Evolutionary conservation across 305 asterid genomes (phyloP).

Genomic region (Solanum aculeatissimum): DNA sequence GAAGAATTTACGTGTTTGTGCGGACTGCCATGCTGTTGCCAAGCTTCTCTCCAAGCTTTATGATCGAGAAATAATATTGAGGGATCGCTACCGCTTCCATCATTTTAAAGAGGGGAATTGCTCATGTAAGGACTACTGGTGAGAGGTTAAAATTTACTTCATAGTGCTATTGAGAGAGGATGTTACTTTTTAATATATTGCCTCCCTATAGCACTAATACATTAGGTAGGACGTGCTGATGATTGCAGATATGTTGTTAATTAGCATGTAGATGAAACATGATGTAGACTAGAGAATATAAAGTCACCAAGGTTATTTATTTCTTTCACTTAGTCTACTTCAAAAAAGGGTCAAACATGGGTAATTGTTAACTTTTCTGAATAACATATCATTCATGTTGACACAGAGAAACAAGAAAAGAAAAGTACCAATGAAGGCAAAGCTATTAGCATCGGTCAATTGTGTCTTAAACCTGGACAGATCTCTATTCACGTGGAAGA

Average conservation of each 20-base stretch:
- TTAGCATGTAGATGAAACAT: background rate
- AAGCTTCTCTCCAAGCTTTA: constrained; percentile 19
- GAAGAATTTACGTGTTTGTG: constrained; percentile 33
- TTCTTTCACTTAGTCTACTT: background rate
- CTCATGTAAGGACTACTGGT: constrained; percentile 27
- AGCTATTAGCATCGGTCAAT: background rate
- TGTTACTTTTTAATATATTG: background rate
- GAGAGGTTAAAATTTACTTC: background rate
- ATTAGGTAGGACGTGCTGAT: background rate
- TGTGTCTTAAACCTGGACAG: background rate
- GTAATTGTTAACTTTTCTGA: background rate
- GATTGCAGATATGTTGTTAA: background rate
- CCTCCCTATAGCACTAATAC: background rate
- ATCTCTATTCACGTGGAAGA: background rate
- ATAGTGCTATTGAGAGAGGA: background rate
- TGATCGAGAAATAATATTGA: constrained; percentile 19
- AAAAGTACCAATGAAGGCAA: background rate
- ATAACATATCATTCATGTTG: background rate
- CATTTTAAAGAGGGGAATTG: constrained; percentile 22
- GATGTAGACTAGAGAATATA: background rate
- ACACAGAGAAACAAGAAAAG: background rate
- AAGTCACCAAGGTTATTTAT: background rate
- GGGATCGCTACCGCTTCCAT: constrained; percentile 23
- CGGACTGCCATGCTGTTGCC: constrained; percentile 20
- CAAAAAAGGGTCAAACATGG: background rate